Percentiles rank a stretch among this genome's conserved stretches.
Conservation (phyloP, 2,329 filamentous ascomycete genomes). For the Trichoderma gracile region DNA sequence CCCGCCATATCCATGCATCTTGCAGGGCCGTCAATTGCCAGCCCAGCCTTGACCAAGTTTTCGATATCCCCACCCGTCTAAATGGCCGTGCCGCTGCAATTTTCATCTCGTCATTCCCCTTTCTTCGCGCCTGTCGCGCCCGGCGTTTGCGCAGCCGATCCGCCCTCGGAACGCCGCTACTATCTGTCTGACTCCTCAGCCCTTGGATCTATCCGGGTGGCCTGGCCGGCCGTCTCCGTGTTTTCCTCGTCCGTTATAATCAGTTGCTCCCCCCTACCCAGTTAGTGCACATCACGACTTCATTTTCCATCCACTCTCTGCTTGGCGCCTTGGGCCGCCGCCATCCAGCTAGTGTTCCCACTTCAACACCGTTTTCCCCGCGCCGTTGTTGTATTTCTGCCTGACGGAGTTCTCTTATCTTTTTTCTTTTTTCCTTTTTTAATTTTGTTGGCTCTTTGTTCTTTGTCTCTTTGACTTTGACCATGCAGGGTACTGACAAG, state of each 20-base stretch:
- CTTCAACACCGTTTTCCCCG: slow-evolving; percentile 31
- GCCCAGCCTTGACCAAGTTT: slow-evolving; percentile 22
- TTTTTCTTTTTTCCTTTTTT: slow-evolving; percentile 32
- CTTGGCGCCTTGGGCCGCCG: slow-evolving; percentile 41
- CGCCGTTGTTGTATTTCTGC: slow-evolving; percentile 25
- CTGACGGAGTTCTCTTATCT: slow-evolving; percentile 33
- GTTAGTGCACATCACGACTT: slow-evolving; percentile 26
- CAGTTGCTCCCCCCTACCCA: slow-evolving; percentile 16
- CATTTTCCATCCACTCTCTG: slow-evolving; percentile 27
- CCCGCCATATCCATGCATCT: slow-evolving; percentile 16
- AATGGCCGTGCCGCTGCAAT: slow-evolving; percentile 34
- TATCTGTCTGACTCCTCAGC: slow-evolving; percentile 28
- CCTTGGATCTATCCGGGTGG: slow-evolving; percentile 25
- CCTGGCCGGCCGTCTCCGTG: slow-evolving; percentile 33
- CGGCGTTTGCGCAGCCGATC: slow-evolving; percentile 27
- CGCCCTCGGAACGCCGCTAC: slow-evolving; percentile 35
- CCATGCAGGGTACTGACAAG: slow-evolving; percentile 55
- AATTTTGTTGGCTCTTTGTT: slow-evolving; percentile 16
- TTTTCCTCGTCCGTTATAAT: slow-evolving; percentile 35
- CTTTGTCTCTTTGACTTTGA: slow-evolving; percentile 33
- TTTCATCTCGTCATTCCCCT: slow-evolving; percentile 37
- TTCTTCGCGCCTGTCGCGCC: slow-evolving; percentile 27
- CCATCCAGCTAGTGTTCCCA: slow-evolving; percentile 47
- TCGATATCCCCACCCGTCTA: slow-evolving; percentile 33
- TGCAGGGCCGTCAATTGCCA: slow-evolving; percentile 15